Evolutionary conservation across 805 yeast genomes (phyloP).

Genomic region (Candida chilensis): DNA sequence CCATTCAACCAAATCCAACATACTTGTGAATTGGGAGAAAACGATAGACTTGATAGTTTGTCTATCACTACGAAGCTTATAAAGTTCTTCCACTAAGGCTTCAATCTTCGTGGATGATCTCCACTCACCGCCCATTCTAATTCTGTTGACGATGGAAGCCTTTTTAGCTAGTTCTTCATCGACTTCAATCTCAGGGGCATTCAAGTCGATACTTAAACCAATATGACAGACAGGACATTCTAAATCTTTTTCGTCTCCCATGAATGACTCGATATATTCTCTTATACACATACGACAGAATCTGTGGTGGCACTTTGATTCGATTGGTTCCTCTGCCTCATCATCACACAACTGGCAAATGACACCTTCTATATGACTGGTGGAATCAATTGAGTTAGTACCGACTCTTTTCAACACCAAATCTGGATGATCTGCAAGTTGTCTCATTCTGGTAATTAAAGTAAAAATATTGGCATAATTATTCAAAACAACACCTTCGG

Average conservation of each 20-base stretch:
- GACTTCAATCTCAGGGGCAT: constrained; percentile 77
- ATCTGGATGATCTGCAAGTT: constrained; percentile 97
- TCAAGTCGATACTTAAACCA: constrained; percentile 80
- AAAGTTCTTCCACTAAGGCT: constrained; percentile 89
- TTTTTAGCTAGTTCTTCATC: constrained; percentile 50
- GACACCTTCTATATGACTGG: constrained; percentile 40
- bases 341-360: constrained; percentile 94
- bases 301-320: constrained; percentile 86
- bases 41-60: constrained; percentile 93
- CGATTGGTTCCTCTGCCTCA: constrained; percentile 96
- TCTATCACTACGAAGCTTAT: constrained; percentile 74
- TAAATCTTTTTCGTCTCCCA: constrained; percentile 48
- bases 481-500: constrained; percentile 92
- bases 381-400: constrained; percentile 16
- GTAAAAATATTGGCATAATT: constrained; percentile 97
- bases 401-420: constrained; percentile 70
- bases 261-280: constrained; percentile 80
- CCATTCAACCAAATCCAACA: constrained; percentile 96
- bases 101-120: constrained; percentile 93
- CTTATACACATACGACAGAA: constrained; percentile 89
- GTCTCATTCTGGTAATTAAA: constrained; percentile 93
- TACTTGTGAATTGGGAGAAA: constrained; percentile 93
- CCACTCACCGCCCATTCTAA: constrained; percentile 86
- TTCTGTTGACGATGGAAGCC: constrained; percentile 75
- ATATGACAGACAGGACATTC: constrained; percentile 97